Percentiles rank a stretch among this genome's conserved stretches.
These are phyloP conservation scores for Chlorella sp. DNA, from an alignment of 139 green algal species.

Conservation along the genomic window DNA sequence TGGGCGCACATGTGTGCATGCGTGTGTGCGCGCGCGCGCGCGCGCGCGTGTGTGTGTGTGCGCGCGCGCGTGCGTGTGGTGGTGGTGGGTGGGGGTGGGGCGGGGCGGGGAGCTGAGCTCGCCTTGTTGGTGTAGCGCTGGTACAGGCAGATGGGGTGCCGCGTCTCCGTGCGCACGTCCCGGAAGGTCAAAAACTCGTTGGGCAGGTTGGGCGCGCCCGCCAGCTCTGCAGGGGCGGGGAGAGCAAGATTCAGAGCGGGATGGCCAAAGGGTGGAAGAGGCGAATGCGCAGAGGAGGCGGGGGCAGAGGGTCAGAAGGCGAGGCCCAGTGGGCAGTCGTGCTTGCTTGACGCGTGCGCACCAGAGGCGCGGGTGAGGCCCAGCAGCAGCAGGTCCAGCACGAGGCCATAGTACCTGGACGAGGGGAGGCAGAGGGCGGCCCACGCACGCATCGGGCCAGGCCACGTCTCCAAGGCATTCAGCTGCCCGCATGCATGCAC, in stretches of 20 bases:
- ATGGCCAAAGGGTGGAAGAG: too few species aligned
- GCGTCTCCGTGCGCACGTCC: conserved; percentile 82
- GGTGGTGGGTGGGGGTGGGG: not conserved
- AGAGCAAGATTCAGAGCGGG: not conserved
- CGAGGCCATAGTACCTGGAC: conserved; percentile 98
- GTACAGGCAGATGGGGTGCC: conserved; percentile 98
- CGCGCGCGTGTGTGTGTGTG: not conserved
- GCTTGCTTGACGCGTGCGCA: too few species aligned
- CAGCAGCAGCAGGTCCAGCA: conserved; percentile 97
- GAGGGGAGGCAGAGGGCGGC: too few species aligned
- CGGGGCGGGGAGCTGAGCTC: not conserved
- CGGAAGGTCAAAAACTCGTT: conserved; percentile 98
- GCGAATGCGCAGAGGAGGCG: not conserved
- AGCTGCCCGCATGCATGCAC: too few species aligned
- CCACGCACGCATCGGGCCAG: too few species aligned
- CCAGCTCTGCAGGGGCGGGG: conserved; percentile 71
- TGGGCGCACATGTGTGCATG: not conserved
- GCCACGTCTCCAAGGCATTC: too few species aligned
- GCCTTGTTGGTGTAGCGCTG: conserved; percentile 91
- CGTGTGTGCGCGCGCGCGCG: too few species aligned
- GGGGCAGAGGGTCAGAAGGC: not conserved
- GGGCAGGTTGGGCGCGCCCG: conserved; percentile 88
- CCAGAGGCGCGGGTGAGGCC: conserved; percentile 90
- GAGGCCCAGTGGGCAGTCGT: too few species aligned
- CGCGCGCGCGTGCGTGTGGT: not conserved